A percentile compares a stretch with the other conserved stretches of the same genome.
Evolutionary conservation across 495 filamentous ascomycete genomes (phyloP).

Genomic region (Clavariopsis aquatica): DNA sequence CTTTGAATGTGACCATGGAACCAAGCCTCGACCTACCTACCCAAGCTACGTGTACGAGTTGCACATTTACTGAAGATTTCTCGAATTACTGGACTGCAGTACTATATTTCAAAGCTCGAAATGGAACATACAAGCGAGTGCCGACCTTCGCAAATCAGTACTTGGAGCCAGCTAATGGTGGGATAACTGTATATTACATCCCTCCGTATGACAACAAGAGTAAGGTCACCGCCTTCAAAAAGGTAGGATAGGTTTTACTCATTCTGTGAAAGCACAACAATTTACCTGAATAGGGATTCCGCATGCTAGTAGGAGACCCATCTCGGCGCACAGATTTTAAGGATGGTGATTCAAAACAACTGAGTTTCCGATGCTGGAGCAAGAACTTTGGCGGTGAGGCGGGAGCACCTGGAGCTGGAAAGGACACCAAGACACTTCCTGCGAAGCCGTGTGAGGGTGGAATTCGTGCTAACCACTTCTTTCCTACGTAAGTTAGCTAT

Average conservation of each 20-base stretch:
- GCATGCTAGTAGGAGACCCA: slow-evolving; percentile 55
- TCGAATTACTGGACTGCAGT: slow-evolving; percentile 56
- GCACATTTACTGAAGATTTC: slow-evolving; percentile 13
- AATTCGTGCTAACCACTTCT: slow-evolving; percentile 23
- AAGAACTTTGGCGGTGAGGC: slow-evolving; percentile 14
- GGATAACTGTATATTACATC: slow-evolving; percentile 56
- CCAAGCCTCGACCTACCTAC: slow-evolving; percentile 13
- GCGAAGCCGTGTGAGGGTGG: slow-evolving; percentile 50
- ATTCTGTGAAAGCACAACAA: slow-evolving; percentile 23
- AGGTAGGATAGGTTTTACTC: slow-evolving; percentile 7
- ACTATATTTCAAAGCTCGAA: slow-evolving; percentile 53
- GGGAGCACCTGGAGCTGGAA: slow-evolving; percentile 5
- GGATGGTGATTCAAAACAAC: slow-evolving; percentile 54
- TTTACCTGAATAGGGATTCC: slow-evolving; percentile 47
- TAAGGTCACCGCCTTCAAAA: slow-evolving; percentile 49
- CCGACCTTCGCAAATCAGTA: slow-evolving; percentile 52
- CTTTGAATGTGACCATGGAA: slow-evolving; percentile 21
- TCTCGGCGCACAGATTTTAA: slow-evolving; percentile 44
- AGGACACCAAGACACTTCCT: slow-evolving; percentile 18
- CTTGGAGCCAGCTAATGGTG: slow-evolving; percentile 50
- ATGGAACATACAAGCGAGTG: slow-evolving; percentile 52
- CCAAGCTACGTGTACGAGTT: slow-evolving; percentile 14
- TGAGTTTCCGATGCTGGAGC: slow-evolving; percentile 33
- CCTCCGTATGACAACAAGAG: slow-evolving; percentile 44
- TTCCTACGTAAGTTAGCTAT: slow-evolving; percentile 13